Base-by-base conservation (phyloP, 495 filamentous ascomycete genomes). In the Penicillium diatomitis region DNA sequence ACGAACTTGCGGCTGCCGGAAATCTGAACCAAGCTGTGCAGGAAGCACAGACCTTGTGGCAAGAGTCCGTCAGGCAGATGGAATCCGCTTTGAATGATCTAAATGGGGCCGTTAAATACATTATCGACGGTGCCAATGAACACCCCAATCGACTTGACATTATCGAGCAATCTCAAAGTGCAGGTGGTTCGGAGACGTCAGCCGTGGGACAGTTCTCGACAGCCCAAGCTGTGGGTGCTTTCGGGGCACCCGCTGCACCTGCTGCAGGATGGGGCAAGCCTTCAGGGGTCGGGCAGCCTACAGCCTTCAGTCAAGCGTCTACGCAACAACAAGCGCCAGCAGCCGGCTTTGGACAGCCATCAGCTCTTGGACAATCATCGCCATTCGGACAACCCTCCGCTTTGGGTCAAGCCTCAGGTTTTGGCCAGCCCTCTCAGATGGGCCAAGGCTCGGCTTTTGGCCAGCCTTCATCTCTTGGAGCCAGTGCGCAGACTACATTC, bases 71-170 rank as follows among this genome's bases (percentile, higher is more conserved):
- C 42, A 72, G 80, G 40, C 87, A 92, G 56, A 88, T 87, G 29
- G 76, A 86, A 45, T 70, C 67, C 11, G 78, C 79, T 0, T 62
- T 87, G 2, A 77, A 69, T 49, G 81, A 95, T 55, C 56, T 86
- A 28, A 75, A 85, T 50, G 83, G 78, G 4, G 90, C 88, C 3
- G 71, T 88, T 40, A 74, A 84, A 40, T 95, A 85, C 58, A 66
- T 95, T 27, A 58, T 82, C 8, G 77, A 81, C 10, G 83, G 77
- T 12, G 76, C 63, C 32, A 83, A 89, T 36, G 77, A 83, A 40
- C 90, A 91, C 58, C 87, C 87, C 0, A 95, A 95, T 56, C 79
- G 89, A 9, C 71, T 80, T 44, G 90, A 95, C 56, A 82, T 90
- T 8, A 77, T 71, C 56, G 73, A 77, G 39, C 71, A 65, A 4